Evolutionary conservation across 306 rosid species (phyloP), one percentile per base, ranked within the genome.

Genomic region (Begonia fuchsioides): DNA sequence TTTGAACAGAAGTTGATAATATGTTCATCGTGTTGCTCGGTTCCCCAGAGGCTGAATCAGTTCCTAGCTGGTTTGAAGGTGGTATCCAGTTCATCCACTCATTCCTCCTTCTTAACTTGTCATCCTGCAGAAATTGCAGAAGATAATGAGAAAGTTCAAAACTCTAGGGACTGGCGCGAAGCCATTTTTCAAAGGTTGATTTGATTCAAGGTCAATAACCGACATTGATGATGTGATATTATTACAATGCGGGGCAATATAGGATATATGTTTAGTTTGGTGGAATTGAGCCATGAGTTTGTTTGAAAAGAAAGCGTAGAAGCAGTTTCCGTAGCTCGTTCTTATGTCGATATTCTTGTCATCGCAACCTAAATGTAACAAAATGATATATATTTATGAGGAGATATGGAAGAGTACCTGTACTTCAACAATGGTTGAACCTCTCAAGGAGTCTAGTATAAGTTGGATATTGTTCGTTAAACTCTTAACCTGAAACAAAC

Each of bases 1-100:
- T 64, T 38, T 70, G 71, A 47, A 79, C 61, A 43, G 77, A 65
- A 41, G 58, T 35, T 12, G 58, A 16, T 47, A 76, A 53, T 18
- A 12, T 68, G 60, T 44, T 57, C 13, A 46, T 8, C 46, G 55
- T 65, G 35, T 26, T 39, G 66, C 69, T 68, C 53, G 53, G 38
- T 39, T 40, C 11, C 69, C 60, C 13, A 81, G 70, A 52, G 51
- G 65, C 51, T 56, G 76, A 67, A 14, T 58, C 73, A 9, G 66
- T 16, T 13, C 49, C 47, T 15, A 43, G 52, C 43, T 45, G 70
- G 48, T 57, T 26, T 17, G 72, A 38, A 15, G 58, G 17, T 3
- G 78, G 60, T 51, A 71, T 4, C 83, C 81, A 79, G 13, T 50
- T 64, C 49, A 11, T 57, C 96, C 96, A 86, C 6, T 68, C 78